These are phyloP conservation scores for Daedalea quercina DNA, from an alignment of 768 basidiomycete genomes.

Conservation along the genomic window DNA sequence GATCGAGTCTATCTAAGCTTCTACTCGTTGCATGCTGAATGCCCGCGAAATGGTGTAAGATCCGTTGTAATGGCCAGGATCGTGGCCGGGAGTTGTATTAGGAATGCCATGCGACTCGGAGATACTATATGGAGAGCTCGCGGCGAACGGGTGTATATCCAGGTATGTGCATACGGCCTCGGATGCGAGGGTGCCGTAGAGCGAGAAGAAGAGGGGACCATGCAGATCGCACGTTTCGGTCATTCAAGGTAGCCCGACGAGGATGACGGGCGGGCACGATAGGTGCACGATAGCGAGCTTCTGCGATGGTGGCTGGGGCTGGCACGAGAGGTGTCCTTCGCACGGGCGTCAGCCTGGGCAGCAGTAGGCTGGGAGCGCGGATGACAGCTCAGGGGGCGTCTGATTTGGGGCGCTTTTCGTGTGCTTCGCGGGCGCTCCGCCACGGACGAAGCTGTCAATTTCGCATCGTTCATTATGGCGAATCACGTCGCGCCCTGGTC, in stretches of 20 bases:
- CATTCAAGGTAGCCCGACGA: not conserved
- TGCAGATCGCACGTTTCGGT: conserved; percentile 2
- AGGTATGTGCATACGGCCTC: not conserved
- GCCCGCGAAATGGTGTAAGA: not conserved
- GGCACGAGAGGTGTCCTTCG: no score
- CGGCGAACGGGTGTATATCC: not conserved
- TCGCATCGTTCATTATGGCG: not conserved
- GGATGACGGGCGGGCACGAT: not conserved
- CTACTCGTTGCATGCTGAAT: no score
- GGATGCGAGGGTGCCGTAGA: not conserved
- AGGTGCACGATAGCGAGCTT: not conserved
- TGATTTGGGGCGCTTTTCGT: not conserved
- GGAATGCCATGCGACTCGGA: not conserved
- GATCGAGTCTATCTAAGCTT: conserved; percentile 44
- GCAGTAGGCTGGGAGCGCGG: not conserved
- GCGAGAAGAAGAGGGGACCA: not conserved
- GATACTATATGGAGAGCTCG: not conserved
- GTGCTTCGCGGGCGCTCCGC: conserved; percentile 2
- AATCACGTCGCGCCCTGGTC: not conserved
- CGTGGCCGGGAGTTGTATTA: not conserved
- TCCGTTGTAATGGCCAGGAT: not conserved
- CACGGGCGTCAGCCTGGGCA: no score
- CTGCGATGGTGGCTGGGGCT: not conserved
- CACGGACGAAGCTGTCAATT: conserved; percentile 3
- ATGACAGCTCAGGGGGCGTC: not conserved